Evolutionary conservation across 352 stramenopile species (phyloP), one percentile per base, ranked within the genome.

Genomic region (Phytophthora pinifolia): DNA sequence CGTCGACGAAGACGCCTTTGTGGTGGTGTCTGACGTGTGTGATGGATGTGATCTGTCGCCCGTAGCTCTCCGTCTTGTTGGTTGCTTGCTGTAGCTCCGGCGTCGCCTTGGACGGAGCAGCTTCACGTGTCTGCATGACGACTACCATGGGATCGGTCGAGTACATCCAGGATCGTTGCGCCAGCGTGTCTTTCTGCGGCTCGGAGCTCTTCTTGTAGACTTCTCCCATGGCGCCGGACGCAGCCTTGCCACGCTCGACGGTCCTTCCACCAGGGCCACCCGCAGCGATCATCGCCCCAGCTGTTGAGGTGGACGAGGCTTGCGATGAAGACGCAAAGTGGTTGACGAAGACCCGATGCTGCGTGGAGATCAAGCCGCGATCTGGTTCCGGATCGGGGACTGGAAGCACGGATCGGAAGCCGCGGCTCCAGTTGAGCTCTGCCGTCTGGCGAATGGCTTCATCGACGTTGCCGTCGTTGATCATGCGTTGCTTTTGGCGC

Each of bases 81-180:
- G 48, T 54, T 59, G 15, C n/a, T 53, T 47, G 39, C 22, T 70
- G 37, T 3, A 35, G 36, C 10, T 71, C 46, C 22, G 15, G n/a
- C 10, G 25, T 22, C 18, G 50, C 46, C 37, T 39, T 60, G 4
- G 33, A 32, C 22, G 46, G 31, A 9, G 36, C 31, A 25, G 14
- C 27, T 27, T 51, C 57, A 37, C 62, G 70, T 31, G 70, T 65
- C 10, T 79, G 66, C 60, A 83, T 79, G 7, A 59, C 61, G 3
- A 37, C 35, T 22, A 92, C 77, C 75, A 89, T 88, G 1, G 81
- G 79, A 32, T 92, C 78, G 13, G 63, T 76, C 4, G 77, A 87
- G 50, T 92, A 91, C 66, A 90, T 62, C 81, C 81, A 94, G 31
- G 83, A 80, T 27, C 83, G 69, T 43, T 94, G 83, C 13, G 83